Conservation (phyloP, 176 grass and related monocot species). For the Pontederia paniculata region DNA sequence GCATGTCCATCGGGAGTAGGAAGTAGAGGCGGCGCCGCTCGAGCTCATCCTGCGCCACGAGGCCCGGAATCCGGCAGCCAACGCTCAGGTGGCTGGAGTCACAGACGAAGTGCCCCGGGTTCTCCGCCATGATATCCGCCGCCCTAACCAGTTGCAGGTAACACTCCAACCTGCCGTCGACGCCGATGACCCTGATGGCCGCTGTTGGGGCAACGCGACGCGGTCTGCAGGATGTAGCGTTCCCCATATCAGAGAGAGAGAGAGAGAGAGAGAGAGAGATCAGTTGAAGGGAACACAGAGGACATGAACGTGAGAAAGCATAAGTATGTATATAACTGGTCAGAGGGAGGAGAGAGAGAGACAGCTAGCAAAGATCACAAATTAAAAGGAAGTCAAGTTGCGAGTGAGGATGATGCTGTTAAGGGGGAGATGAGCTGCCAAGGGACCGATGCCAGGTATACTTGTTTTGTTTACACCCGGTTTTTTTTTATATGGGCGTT, state of each 20-base stretch:
- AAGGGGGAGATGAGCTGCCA: too few relatives aligned
- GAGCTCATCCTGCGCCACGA: conserved; percentile 51
- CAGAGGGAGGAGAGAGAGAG: too few relatives aligned
- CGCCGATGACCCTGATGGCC: conserved; percentile 48
- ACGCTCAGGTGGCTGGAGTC: conserved; percentile 36
- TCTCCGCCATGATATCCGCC: conserved; percentile 46
- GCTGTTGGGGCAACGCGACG: not conserved
- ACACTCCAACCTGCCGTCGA: conserved; percentile 36
- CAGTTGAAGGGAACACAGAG: too few relatives aligned
- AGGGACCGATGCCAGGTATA: too few relatives aligned
- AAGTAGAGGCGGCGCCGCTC: conserved; percentile 54
- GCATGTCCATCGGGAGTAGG: conserved; percentile 85
- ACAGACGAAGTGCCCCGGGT: conserved; percentile 79
- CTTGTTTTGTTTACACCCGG: too few relatives aligned
- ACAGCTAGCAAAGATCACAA: too few relatives aligned
- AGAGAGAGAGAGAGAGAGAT: too few relatives aligned
- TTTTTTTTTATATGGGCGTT: too few relatives aligned
- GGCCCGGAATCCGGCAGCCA: conserved; percentile 53
- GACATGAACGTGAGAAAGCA: too few relatives aligned
- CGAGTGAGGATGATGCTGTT: too few relatives aligned
- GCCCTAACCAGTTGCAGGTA: conserved; percentile 33
- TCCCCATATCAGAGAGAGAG: conserved; percentile 27
- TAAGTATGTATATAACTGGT: too few relatives aligned
- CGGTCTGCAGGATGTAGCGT: conserved; percentile 31
- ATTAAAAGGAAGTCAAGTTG: too few relatives aligned